Base-by-base conservation (phyloP, 768 basidiomycete genomes). In the Rhodotorula kratochvilovae region DNA sequence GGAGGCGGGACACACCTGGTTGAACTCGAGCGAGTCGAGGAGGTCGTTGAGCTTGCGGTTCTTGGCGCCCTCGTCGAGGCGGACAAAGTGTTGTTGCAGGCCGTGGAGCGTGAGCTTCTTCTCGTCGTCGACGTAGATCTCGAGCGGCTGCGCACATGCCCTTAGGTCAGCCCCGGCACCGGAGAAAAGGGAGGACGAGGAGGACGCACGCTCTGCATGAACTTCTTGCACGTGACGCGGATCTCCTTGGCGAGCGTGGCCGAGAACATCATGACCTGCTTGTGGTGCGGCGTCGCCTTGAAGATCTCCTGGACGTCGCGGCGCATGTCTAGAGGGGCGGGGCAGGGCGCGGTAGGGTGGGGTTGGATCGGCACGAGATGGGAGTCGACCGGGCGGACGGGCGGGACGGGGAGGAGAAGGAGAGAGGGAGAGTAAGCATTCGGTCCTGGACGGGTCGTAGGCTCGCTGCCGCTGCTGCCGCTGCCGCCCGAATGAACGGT, bases 191-290 rank as follows among this genome's bases (percentile, higher is more conserved):
- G n/a, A n/a, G n/a, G n/a, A n/a, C n/a, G n/a, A n/a, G n/a, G n/a
- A n/a, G n/a, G 8, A 85, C 93, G 74, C 78, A 97, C 96, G 80
- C 91, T 95, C 43, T 91, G 90, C 96, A 99, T 99, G 81, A 99
- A 99, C 81, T 99, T 98, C 84, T 98, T 98, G 87, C 96, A 99
- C 0, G 96, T 98, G 13, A 88, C 85, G 67, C 96, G 86, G 68
- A 99, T 95, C 75, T 98, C 96, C 84, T 99, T 98, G 67, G 92
- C 88, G 71, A 99, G 83, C 1, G 96, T 99, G 51, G 96, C 96
- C 78, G 92, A 95, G 85, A 99, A 99, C 96, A 99, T 99, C 96
- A 99, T 99, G 76, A 99, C 96, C 85, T 99, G 95, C 85, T 99
- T 99, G 86, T 96, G 93, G 82, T 96, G 95, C 61, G 96, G 96